Base-by-base conservation (phyloP, 306 rosid genomes). In the Vicia faba region DNA sequence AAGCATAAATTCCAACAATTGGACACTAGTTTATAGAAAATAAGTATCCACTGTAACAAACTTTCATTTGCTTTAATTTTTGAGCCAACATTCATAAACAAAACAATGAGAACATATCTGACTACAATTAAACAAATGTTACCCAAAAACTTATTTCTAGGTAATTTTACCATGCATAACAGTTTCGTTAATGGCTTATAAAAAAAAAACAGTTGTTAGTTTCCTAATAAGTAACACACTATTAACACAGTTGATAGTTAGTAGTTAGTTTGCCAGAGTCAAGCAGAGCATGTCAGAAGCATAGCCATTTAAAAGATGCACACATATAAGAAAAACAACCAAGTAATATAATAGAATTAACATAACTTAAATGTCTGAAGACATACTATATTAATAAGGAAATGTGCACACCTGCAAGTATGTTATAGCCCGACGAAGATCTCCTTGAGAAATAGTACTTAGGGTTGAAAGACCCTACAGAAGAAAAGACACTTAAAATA, bases 371-470 rank as follows among this genome's bases (percentile, higher is more conserved):
- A 68, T 35, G 53, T 48, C 18, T 25, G 15, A 61, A 50, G 23
- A 72, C n/a, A 36, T 12, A 15, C 35, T 38, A 20, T 8, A 45
- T 5, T 63, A 28, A 40, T 41, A 31, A 59, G 67, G 48, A 46
- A 51, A 49, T 55, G 58, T 38, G 39, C 78, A 75, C 71, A 81
- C 98, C 97, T 93, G 97, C 84, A 93, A 86, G 78, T 84, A 90
- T 35, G 95, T 88, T 78, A 93, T 90, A 66, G 96, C 97, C 75
- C 99, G 88, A 56, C 97, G 97, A 60, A 93, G 96, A 84, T 93
- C 99, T 56, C 97, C 99, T 72, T 90, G 90, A 69, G 99, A 93
- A 63, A 90, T 93, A 70, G 84, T 88, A 71, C 95, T 86, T 49
- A 93, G 76, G 48, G 91, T 83, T 66, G 96, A 84, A 71, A 88